Conservation (phyloP, 495 filamentous ascomycete species). For the Chaetomium cochliodes region DNA sequence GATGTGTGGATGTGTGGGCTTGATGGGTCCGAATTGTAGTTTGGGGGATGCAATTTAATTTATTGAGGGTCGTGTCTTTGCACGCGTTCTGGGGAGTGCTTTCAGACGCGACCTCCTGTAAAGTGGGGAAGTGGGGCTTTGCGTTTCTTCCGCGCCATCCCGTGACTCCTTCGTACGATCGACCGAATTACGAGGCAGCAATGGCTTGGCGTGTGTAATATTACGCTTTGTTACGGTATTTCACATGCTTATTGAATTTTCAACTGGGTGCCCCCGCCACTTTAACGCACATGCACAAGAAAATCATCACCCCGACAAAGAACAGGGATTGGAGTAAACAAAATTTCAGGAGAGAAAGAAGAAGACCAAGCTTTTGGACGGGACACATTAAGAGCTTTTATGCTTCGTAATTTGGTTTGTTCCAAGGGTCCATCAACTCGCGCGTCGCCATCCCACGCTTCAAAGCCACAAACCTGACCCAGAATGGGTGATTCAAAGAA, state of each 20-base stretch:
- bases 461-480: conserved; percentile 18
- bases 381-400: too few relatives aligned
- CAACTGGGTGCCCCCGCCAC: background rate
- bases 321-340: conserved; percentile 4
- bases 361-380: background rate
- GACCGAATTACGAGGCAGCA: background rate
- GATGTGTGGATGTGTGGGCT: too few relatives aligned
- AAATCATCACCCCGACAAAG: background rate
- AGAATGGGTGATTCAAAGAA: conserved; percentile 17
- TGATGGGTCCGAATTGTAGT: too few relatives aligned
- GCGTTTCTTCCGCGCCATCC: background rate
- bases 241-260: background rate
- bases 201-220: background rate
- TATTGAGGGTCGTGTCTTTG: background rate
- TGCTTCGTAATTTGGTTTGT: background rate
- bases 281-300: background rate
- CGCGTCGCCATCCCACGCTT: background rate
- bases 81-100: background rate
- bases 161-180: conserved; percentile 10
- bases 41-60: background rate
- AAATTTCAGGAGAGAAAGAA: background rate
- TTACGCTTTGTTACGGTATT: too few relatives aligned
- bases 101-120: conserved; percentile 1
- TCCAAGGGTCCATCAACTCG: conserved; percentile 18
- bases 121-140: background rate